Conservation (phyloP, 352 stramenopile genomes). For the Phytopythium cucurbitacearum region DNA sequence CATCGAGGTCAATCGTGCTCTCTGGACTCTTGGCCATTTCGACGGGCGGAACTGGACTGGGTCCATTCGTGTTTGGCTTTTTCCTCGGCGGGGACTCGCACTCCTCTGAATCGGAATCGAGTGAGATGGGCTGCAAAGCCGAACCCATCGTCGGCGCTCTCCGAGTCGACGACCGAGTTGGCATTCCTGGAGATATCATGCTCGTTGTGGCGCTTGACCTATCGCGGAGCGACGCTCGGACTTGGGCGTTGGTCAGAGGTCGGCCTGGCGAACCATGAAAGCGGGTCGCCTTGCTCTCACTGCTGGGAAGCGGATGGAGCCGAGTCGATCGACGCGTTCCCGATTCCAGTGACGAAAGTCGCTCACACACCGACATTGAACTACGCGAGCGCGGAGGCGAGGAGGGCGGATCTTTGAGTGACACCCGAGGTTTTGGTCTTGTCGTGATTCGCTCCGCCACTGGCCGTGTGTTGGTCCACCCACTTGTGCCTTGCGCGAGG, state of each 20-base stretch:
- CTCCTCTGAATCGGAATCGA: conserved; percentile 47
- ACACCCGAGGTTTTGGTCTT: conserved; percentile 4
- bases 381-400: neutral
- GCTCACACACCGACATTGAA: too few relatives aligned
- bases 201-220: too few relatives aligned
- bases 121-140: conserved; percentile 39
- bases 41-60: conserved; percentile 8
- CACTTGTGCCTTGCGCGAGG: conserved; percentile 6
- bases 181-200: too few relatives aligned
- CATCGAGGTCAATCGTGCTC: conserved; percentile 17
- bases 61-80: conserved; percentile 6
- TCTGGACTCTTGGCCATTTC: neutral
- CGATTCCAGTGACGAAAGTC: neutral
- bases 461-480: conserved; percentile 17
- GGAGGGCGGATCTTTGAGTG: conserved; percentile 7
- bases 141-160: conserved; percentile 13
- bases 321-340: conserved; percentile 1
- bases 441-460: neutral
- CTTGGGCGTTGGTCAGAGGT: too few relatives aligned
- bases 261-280: too few relatives aligned
- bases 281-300: too few relatives aligned
- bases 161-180: too few relatives aligned
- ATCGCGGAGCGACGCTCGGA: too few relatives aligned
- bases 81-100: conserved; percentile 9
- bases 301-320: too few relatives aligned